A percentile compares a stretch with the other conserved stretches of the same genome.
Evolutionary conservation across 192 early-diverging fungal genomes (phyloP).

Genomic region (Helicostylum pulchrum): DNA sequence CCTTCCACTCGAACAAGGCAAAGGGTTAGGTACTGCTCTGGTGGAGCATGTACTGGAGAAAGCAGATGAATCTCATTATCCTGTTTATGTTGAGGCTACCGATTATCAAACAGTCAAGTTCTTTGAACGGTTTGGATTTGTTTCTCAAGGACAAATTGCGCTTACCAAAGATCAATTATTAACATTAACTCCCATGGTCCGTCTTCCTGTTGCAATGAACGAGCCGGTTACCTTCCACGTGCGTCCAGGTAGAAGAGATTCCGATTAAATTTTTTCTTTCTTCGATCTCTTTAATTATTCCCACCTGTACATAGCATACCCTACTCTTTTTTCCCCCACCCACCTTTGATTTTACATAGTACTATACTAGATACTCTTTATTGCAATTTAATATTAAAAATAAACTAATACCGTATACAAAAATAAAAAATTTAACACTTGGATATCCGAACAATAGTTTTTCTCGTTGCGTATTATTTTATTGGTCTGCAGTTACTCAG

Average conservation of each 20-base stretch:
- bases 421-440: too few relatives aligned
- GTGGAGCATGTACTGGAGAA: constrained; percentile 25
- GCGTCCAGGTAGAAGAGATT: constrained; percentile 20
- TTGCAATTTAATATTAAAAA: too few relatives aligned
- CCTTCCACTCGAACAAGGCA: constrained; percentile 30
- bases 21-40: constrained; percentile 30
- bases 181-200: constrained; percentile 27
- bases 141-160: constrained; percentile 5
- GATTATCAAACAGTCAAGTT: constrained; percentile 18
- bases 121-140: constrained; percentile 33
- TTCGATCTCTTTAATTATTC: too few relatives aligned
- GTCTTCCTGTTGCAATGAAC: background rate
- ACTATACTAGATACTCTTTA: too few relatives aligned
- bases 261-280: too few relatives aligned
- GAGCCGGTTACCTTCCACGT: constrained; percentile 16
- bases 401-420: too few relatives aligned
- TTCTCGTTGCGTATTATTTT: too few relatives aligned
- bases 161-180: constrained; percentile 3
- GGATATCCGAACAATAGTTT: too few relatives aligned
- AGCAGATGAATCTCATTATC: constrained; percentile 20
- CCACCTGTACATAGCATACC: too few relatives aligned
- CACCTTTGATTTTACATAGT: too few relatives aligned
- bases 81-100: constrained; percentile 30
- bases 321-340: too few relatives aligned
- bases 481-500: too few relatives aligned